Conservation (phyloP, 176 grass and related monocot species). For the Carex myosuroides region DNA sequence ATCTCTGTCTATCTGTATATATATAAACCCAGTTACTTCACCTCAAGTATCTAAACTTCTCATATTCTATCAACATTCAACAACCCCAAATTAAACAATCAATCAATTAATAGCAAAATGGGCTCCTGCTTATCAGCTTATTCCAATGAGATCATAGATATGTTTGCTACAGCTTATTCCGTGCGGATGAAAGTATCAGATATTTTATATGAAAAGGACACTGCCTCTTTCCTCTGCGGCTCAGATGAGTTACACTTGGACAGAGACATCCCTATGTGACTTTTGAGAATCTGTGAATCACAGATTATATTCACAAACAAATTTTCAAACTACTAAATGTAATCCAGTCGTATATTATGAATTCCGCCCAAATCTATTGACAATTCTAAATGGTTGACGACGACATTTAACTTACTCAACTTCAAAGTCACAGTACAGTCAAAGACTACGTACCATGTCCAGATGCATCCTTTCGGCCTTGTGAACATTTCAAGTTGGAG, state of each 20-base stretch:
- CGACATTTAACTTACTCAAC: too few relatives aligned
- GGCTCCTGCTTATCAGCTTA: conserved; percentile 42
- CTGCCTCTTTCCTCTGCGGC: conserved; percentile 46
- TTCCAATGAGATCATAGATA: neutral
- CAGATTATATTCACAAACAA: neutral
- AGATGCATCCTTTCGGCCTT: too few relatives aligned
- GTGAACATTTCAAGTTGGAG: too few relatives aligned
- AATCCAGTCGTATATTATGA: neutral
- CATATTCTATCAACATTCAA: neutral
- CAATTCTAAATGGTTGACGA: too few relatives aligned
- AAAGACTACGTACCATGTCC: too few relatives aligned
- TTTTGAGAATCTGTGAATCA: neutral
- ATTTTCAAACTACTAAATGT: neutral
- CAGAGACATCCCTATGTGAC: conserved; percentile 3
- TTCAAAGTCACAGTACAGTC: too few relatives aligned
- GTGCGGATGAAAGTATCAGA: conserved; percentile 22
- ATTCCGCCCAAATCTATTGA: too few relatives aligned
- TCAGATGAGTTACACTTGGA: conserved; percentile 55
- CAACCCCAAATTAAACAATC: neutral
- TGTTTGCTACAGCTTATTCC: conserved; percentile 15
- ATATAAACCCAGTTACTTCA: too few relatives aligned
- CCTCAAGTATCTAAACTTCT: neutral
- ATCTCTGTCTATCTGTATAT: too few relatives aligned
- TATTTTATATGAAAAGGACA: conserved; percentile 4
- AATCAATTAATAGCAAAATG: conserved; percentile 18